Evolutionary conservation across 2,329 filamentous ascomycete species (phyloP).

Genomic region (Epichloe brachyelytri): DNA sequence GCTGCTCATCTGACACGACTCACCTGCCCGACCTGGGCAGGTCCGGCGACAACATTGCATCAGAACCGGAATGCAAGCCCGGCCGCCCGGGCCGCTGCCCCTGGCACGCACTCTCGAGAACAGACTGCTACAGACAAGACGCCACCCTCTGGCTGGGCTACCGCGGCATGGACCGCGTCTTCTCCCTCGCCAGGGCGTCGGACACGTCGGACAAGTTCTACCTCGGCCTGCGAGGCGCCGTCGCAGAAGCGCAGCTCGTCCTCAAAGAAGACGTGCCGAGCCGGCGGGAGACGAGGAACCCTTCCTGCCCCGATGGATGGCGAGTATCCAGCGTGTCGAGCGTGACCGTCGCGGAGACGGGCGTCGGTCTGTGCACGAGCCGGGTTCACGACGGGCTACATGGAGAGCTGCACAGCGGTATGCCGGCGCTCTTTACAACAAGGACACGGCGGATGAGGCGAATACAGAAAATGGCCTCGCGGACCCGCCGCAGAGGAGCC

Average conservation of each 20-base stretch:
- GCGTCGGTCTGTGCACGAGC: slow-evolving; percentile 13
- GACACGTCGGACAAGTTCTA: slow-evolving; percentile 36
- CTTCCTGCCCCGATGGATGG: not conserved
- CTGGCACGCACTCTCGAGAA: slow-evolving; percentile 34
- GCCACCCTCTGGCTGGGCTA: slow-evolving; percentile 31
- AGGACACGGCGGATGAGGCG: not conserved
- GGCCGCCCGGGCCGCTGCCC: slow-evolving; percentile 22
- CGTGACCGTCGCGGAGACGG: slow-evolving; percentile 19
- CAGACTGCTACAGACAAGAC: slow-evolving; percentile 35
- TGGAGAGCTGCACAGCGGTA: slow-evolving; percentile 6
- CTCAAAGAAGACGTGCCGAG: slow-evolving; percentile 17
- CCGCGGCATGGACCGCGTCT: slow-evolving; percentile 22
- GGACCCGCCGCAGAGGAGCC: slow-evolving; percentile 1
- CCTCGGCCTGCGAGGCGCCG: slow-evolving; percentile 33
- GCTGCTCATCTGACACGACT: slow-evolving; percentile 1
- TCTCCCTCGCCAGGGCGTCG: slow-evolving; percentile 34
- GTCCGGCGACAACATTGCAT: not conserved
- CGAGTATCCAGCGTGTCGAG: slow-evolving; percentile 1
- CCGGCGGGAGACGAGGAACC: not conserved
- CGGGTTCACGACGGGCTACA: slow-evolving; percentile 1
- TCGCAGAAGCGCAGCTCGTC: slow-evolving; percentile 29
- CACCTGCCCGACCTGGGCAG: too few relatives aligned
- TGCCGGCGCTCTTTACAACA: slow-evolving; percentile 12
- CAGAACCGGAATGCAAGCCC: slow-evolving; percentile 21
- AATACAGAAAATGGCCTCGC: not conserved